Base-by-base conservation (phyloP, 495 filamentous ascomycete species). In the Aspergillus sparsus region DNA sequence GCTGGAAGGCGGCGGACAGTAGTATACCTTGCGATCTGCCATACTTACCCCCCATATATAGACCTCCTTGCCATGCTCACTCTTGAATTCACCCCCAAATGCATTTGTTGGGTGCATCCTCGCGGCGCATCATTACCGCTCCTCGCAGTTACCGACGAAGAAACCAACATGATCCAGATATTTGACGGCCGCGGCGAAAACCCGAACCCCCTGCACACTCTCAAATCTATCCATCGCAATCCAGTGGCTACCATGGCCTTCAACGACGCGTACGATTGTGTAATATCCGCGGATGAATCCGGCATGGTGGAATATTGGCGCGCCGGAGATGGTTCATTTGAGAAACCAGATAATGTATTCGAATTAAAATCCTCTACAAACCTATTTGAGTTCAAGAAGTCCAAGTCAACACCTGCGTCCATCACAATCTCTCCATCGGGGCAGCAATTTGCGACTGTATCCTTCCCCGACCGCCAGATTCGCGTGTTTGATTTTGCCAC, bases 231-330 rank as follows among this genome's bases (percentile, higher is more conserved):
- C 15, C 94, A 99, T 68, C 82, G 89, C 61, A 88, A 78, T 36
- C 83, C 89, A 1, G 89, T 98, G 12, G 83, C 87, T 7, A 77
- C 93, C 21, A 90, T 99, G 79, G 87, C 89, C 3, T 97, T 89
- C 77, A 99, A 97, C 73, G 85, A 92, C 71, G 78, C 81, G 12
- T 97, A 86, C 66, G 89, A 98, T 68, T 97, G 94, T 64, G 92
- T 93, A 0, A 71, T 97, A 7, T 97, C 93, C 6, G 87, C 85
- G 1, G 95, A 98, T 64, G 88, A 96, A 62, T 83, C 85, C 36
- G 93, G 94, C 10, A 97, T 98, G 95, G 68, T 99, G 13, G 94
- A 99, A 71, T 99, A 99, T 71, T 99, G 94, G 94, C 79, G 82
- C 51, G 91, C 94, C 2, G 70, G 72, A 21, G 84, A 83, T 58